Evolutionary conservation across 1,284 basidiomycete species (phyloP).

Genomic region (Stereum hirsutum): DNA sequence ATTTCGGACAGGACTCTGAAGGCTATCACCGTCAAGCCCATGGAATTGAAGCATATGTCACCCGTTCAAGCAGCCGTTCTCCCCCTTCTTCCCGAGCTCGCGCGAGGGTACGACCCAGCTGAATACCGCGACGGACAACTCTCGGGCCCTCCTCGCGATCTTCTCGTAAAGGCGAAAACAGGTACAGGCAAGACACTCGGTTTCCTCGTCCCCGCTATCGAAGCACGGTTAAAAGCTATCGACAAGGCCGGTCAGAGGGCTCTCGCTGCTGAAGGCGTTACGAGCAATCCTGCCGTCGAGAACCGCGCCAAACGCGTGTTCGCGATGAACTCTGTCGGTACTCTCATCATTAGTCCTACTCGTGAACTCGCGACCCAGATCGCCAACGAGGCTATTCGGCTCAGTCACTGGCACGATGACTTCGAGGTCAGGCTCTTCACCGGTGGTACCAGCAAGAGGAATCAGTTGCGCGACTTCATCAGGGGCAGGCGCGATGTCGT

Average conservation of each 20-base stretch:
- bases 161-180: conserved; percentile 84
- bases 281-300: conserved; percentile 22
- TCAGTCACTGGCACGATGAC: conserved; percentile 55
- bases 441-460: conserved; percentile 66
- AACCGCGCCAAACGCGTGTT: conserved; percentile 26
- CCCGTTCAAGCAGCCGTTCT: conserved; percentile 81
- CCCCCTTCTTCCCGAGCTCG: conserved; percentile 51
- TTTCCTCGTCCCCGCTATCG: conserved; percentile 85
- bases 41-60: conserved; percentile 73
- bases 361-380: conserved; percentile 94
- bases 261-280: conserved; percentile 29
- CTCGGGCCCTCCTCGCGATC: conserved; percentile 35
- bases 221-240: conserved; percentile 55
- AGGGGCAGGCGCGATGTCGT: conserved; percentile 73
- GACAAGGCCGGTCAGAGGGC: conserved; percentile 30
- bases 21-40: conserved; percentile 61
- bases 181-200: conserved; percentile 91
- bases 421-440: conserved; percentile 74
- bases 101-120: conserved; percentile 33
- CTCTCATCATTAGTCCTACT: conserved; percentile 88
- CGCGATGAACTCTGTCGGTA: conserved; percentile 48
- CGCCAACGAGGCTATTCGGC: conserved; percentile 73
- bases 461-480: conserved; percentile 64
- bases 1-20: conserved; percentile 42
- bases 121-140: conserved; percentile 14